Conservation (phyloP, 2,329 filamentous ascomycete species). For the Calonectria hongkongensis region DNA sequence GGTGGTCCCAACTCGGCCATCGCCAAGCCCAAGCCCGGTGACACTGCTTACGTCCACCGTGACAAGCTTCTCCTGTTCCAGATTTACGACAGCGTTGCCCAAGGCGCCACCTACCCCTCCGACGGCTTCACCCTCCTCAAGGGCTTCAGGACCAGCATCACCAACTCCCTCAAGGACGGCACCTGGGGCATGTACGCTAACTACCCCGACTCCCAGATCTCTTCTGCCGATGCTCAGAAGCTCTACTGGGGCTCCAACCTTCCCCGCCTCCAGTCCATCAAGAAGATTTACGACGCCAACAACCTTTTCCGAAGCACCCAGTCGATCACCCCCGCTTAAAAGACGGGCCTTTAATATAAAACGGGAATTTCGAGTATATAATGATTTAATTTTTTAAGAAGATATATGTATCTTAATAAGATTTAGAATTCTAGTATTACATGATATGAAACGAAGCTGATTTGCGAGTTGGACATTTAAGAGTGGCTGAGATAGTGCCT, state of each 20-base stretch:
- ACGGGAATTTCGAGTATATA: not conserved
- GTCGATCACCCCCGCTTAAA: constrained; percentile 38
- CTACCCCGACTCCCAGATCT: constrained; percentile 62
- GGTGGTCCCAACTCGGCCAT: constrained; percentile 62
- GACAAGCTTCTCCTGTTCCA: constrained; percentile 71
- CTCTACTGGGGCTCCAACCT: constrained; percentile 63
- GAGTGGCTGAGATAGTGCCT: not conserved
- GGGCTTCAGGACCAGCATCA: constrained; percentile 59
- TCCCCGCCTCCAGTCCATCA: constrained; percentile 58
- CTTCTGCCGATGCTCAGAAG: constrained; percentile 57
- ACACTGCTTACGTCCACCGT: constrained; percentile 63
- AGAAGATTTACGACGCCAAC: constrained; percentile 60
- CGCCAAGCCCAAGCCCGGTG: constrained; percentile 53
- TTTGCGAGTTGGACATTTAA: not conserved
- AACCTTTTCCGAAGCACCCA: constrained; percentile 65
- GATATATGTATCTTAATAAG: constrained; percentile 9
- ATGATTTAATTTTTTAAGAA: constrained; percentile 15
- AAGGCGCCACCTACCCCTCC: constrained; percentile 55
- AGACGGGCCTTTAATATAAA: not conserved
- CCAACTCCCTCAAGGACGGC: constrained; percentile 51
- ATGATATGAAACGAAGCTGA: not conserved
- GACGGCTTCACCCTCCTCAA: constrained; percentile 60
- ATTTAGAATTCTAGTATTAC: constrained; percentile 6
- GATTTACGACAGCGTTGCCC: constrained; percentile 64
- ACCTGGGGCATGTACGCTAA: constrained; percentile 65